Evolutionary conservation across 2,329 filamentous ascomycete genomes (phyloP), one percentile per base, ranked within the genome.

Genomic region (Lecanosticta acicola): DNA sequence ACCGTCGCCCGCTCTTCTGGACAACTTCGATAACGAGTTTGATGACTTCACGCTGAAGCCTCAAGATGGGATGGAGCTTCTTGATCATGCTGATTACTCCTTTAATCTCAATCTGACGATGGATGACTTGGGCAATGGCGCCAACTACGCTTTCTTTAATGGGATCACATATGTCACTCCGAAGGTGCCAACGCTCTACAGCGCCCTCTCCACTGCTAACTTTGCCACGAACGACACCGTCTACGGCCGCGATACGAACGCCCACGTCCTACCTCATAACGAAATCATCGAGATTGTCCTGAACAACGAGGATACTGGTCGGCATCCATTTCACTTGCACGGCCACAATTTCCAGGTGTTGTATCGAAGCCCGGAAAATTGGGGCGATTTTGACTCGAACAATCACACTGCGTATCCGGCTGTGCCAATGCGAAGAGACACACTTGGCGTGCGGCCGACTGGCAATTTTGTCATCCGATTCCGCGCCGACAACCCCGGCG

Each of bases 131-230:
- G 73, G 72, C 17, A 76, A 89, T 48, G 85, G 85, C 1, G 78
- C 77, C 1, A 74, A 72, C 65, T 87, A 87, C 48, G 72, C 72
- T 16, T 73, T 72, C 59, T 73, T 75, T 66, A 90, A 91, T 71
- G 82, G 86, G 65, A 79, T 87, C 52, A 87, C 85, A 21, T 94
- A 90, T 64, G 76, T 78, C 3, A 45, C 68, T 0, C 87, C 85
- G 39, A 86, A 87, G 62, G 87, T 94, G 0, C 89, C 88, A 0
- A 81, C 84, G 0, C 73, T 94, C 0, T 94, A 89, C 71, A 87
- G 84, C 0, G 86, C 77, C 1, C 72, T 94, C 3, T 80, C 79
- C 3, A 77, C 79, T 29, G 70, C 72, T n/a, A 65, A 69, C 4
- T 75, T 75, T 48, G 65, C 66, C 2, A 67, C 66, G 3, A 67